Evolutionary conservation across 495 filamentous ascomycete genomes (phyloP), one percentile per base, ranked within the genome.

Genomic region (Penicillium cosmopolitanum): DNA sequence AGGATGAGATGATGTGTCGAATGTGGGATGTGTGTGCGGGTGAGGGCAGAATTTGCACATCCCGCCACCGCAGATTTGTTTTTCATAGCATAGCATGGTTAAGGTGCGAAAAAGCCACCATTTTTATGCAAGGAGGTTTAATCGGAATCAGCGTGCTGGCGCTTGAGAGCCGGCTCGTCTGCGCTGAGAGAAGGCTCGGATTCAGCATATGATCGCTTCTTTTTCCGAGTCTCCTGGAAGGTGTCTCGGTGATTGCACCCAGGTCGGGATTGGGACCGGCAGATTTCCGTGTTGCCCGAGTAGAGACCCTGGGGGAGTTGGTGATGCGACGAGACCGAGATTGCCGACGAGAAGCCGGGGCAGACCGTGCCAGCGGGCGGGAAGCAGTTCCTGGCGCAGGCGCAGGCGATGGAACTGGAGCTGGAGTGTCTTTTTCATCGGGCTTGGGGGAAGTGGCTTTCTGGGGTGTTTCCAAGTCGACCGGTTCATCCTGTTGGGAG

Each of bases 101-200:
- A 38, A 38, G 3, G 11, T 15, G 11, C 36, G 28, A 31, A 9
- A 31, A 31, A 31, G 28, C 28, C 28, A 0, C 28, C 28, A 2
- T 31, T 8, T 8, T 8, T 6, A 31, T 31, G 28, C 28, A 31
- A 31, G 28, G 28, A 31, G 42, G 23, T 12, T 62, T 58, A 62
- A 54, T 55, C 55, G 46, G 55, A 52, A 31, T 56, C 33, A 13
- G 48, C 55, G 50, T 59, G 47, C 48, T 53, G 63, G 34, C 63
- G 59, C 53, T 65, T 65, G 11, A 51, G 55, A 35, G 58, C 63
- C 51, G 44, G 63, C 34, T 62, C 55, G 6, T 58, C 51, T 2
- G 8, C 21, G 5, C 18, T 16, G 9, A 12, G 51, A 5, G 55
- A 19, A 40, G 54, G 52, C 13, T 56, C 48, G 36, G 53, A 51